These are phyloP conservation scores for Lachnellula hyalina DNA, from an alignment of 2,329 filamentous ascomycete genomes.

Conservation along the genomic window DNA sequence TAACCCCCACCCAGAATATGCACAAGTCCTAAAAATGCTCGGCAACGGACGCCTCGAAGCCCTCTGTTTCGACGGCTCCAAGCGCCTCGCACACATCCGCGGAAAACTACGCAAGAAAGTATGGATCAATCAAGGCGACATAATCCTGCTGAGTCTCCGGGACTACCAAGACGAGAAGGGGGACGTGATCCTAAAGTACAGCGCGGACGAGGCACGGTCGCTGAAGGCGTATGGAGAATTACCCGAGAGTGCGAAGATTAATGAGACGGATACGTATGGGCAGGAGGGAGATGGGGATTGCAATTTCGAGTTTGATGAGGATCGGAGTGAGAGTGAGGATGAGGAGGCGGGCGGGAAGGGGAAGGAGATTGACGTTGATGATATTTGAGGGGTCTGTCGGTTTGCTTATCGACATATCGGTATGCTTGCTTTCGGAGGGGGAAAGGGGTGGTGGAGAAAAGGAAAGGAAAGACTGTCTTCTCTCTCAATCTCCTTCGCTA, in stretches of 20 bases:
- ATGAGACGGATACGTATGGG: slow-evolving; percentile 94
- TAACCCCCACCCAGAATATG: slow-evolving; percentile 53
- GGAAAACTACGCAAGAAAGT: slow-evolving; percentile 99
- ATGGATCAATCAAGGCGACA: slow-evolving; percentile 98
- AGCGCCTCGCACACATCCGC: slow-evolving; percentile 78
- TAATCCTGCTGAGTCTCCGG: slow-evolving; percentile 80
- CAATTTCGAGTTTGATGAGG: slow-evolving; percentile 98
- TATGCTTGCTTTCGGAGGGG: too few species aligned
- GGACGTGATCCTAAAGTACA: slow-evolving; percentile 93
- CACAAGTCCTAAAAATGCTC: slow-evolving; percentile 91
- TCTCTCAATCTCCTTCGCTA: slow-evolving; percentile 46
- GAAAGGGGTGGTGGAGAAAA: slow-evolving; percentile 20
- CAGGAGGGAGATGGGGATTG: slow-evolving; percentile 91
- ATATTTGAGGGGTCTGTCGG: slow-evolving; percentile 61
- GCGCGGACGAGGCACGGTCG: slow-evolving; percentile 87
- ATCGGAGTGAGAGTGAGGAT: slow-evolving; percentile 58
- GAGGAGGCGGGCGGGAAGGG: slow-evolving; percentile 50
- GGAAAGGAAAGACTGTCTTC: slow-evolving; percentile 53
- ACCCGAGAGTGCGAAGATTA: slow-evolving; percentile 98
- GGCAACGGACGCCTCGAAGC: slow-evolving; percentile 92
- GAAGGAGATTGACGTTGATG: slow-evolving; percentile 91
- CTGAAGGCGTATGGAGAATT: slow-evolving; percentile 97
- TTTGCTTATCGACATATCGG: neutral
- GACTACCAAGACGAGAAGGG: slow-evolving; percentile 95
- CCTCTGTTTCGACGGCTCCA: slow-evolving; percentile 86